These are phyloP conservation scores for Beauveria sp. DNA, from an alignment of 2,329 filamentous ascomycete genomes.

Conservation along the genomic window DNA sequence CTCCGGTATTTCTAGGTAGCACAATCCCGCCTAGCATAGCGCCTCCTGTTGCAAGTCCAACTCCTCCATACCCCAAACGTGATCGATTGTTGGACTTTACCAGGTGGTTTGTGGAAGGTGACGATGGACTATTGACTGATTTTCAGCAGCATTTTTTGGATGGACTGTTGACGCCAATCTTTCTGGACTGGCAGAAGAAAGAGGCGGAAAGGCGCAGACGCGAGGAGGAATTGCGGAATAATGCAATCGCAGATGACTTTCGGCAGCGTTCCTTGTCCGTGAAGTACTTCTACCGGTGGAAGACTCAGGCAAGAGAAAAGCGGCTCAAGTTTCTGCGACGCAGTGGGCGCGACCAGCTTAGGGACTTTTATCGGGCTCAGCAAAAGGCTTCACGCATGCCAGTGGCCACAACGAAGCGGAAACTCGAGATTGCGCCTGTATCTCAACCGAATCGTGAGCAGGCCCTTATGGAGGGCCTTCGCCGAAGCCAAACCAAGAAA, in stretches of 20 bases:
- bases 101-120: constrained; percentile 47
- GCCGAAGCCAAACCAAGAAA: not conserved
- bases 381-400: constrained; percentile 19
- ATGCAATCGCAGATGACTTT: constrained; percentile 41
- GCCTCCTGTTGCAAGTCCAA: not conserved
- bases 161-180: constrained; percentile 36
- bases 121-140: constrained; percentile 44
- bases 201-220: constrained; percentile 33
- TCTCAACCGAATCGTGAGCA: not conserved
- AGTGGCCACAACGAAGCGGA: constrained; percentile 1
- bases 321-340: constrained; percentile 43
- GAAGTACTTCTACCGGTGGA: constrained; percentile 52
- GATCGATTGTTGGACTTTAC: constrained; percentile 43
- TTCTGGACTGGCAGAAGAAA: constrained; percentile 31
- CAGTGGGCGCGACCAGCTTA: constrained; percentile 43
- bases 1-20: not conserved
- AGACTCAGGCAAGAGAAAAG: constrained; percentile 38
- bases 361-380: constrained; percentile 36
- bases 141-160: constrained; percentile 40
- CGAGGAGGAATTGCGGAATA: constrained; percentile 41
- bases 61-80: constrained; percentile 17
- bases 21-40: not conserved
- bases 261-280: constrained; percentile 41
- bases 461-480: constrained; percentile 8
- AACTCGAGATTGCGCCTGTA: constrained; percentile 16